Evolutionary conservation across 164 flowering plant species (phyloP).

Genomic region (Vitis rotundifolia): DNA sequence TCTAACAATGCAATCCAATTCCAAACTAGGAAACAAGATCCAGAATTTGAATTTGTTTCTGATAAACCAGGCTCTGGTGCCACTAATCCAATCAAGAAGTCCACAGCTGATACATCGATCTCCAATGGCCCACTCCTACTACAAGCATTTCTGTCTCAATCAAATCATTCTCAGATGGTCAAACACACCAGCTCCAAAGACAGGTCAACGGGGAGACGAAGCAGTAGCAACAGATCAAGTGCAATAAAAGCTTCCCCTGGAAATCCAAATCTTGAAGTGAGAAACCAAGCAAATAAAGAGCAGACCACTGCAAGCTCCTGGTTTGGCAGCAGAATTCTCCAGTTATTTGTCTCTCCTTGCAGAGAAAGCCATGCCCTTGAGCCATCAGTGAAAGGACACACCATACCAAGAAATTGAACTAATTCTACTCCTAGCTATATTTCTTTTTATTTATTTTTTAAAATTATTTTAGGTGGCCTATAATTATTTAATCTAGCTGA

Average conservation of each 20-base stretch:
- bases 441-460: too few species aligned
- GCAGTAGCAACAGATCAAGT: conserved; percentile 10
- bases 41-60: conserved; percentile 24
- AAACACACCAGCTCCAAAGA: not conserved
- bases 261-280: conserved; percentile 2
- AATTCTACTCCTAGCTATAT: too few species aligned
- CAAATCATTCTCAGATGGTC: not conserved
- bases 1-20: not conserved
- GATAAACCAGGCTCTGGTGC: not conserved
- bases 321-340: conserved; percentile 18
- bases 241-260: not conserved
- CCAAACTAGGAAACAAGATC: conserved; percentile 1
- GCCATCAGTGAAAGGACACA: conserved; percentile 5
- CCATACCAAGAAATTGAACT: not conserved
- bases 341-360: conserved; percentile 27
- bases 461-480: too few species aligned
- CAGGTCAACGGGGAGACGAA: not conserved
- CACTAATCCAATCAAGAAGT: not conserved
- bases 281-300: conserved; percentile 15
- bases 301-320: conserved; percentile 4
- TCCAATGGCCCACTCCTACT: conserved; percentile 12
- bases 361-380: conserved; percentile 23
- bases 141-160: conserved; percentile 5
- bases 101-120: conserved; percentile 7
- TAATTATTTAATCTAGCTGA: too few species aligned